Evolutionary conservation across 352 stramenopile genomes (phyloP).

Genomic region (Pythium graminicola): DNA sequence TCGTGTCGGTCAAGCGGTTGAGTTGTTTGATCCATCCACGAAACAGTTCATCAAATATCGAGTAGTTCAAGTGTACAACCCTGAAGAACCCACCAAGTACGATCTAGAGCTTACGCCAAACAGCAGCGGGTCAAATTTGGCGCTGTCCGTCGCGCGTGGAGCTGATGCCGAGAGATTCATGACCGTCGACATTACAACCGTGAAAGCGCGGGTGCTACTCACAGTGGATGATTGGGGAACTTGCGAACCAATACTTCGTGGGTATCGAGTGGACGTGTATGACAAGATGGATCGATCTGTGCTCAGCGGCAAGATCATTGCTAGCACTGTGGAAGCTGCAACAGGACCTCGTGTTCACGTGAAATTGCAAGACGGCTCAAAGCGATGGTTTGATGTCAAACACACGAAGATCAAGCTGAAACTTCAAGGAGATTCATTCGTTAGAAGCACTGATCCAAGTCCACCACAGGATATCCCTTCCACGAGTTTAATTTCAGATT

Average conservation of each 20-base stretch:
- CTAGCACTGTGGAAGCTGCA: neutral
- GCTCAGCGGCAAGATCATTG: conserved; percentile 17
- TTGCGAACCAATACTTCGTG: neutral
- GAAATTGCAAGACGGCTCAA: conserved; percentile 18
- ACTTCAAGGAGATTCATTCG: neutral
- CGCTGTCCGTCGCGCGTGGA: neutral
- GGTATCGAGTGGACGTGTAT: conserved; percentile 22
- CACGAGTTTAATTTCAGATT: too few relatives aligned
- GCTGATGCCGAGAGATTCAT: neutral
- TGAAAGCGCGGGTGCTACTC: conserved; percentile 12
- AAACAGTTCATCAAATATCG: conserved; percentile 22
- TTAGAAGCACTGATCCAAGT: neutral
- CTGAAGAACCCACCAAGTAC: neutral
- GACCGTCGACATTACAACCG: conserved; percentile 3
- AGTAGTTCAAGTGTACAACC: conserved; percentile 1
- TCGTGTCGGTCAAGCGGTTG: conserved; percentile 3
- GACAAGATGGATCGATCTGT: conserved; percentile 20
- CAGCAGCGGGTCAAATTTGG: conserved; percentile 5
- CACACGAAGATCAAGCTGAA: conserved; percentile 24
- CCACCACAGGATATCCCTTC: neutral
- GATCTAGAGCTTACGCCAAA: neutral
- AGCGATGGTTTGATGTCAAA: conserved; percentile 17
- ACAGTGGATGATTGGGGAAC: neutral
- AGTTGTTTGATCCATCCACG: conserved; percentile 11
- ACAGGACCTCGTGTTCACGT: conserved; percentile 6